These are phyloP conservation scores for Synchytrium microbalum DNA, from an alignment of 371 early-diverging fungal genomes.

Conservation along the genomic window DNA sequence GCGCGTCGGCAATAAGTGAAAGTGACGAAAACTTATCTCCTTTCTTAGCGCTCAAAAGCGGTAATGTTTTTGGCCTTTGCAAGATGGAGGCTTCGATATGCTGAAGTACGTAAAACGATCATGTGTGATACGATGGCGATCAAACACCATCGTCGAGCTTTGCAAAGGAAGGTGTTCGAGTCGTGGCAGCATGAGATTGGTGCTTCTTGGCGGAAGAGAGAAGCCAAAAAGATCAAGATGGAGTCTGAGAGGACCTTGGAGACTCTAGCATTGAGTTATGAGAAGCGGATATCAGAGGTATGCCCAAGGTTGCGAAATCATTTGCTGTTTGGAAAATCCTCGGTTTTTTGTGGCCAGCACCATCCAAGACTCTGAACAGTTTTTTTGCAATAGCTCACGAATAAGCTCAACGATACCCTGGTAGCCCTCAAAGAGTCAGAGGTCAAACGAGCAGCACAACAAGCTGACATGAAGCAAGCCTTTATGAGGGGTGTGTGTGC, in stretches of 20 bases:
- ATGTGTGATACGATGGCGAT: background rate
- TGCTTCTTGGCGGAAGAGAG: background rate
- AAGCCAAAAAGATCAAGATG: conserved; percentile 6
- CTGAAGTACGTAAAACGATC: background rate
- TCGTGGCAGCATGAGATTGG: background rate
- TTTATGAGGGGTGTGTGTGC: conserved; percentile 39
- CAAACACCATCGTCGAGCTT: background rate
- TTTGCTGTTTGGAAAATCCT: background rate
- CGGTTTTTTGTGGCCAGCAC: too few relatives aligned
- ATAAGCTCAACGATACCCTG: conserved; percentile 10
- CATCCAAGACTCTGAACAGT: background rate
- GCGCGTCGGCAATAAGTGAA: too few relatives aligned
- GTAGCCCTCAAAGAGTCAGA: conserved; percentile 15
- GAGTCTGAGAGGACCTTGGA: conserved; percentile 28
- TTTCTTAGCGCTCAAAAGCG: conserved; percentile 14
- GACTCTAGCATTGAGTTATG: conserved; percentile 21
- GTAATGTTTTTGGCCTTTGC: background rate
- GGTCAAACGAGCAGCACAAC: conserved; percentile 16
- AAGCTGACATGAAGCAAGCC: conserved; percentile 36
- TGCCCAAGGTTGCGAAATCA: background rate
- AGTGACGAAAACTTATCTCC: too few relatives aligned
- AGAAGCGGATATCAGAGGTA: conserved; percentile 20
- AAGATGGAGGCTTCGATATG: conserved; percentile 6
- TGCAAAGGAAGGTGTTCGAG: background rate
- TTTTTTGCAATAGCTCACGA: conserved; percentile 7